Evolutionary conservation across 805 yeast genomes (phyloP), one percentile per base, ranked within the genome.

Genomic region (Kodamaea neixiangensis): DNA sequence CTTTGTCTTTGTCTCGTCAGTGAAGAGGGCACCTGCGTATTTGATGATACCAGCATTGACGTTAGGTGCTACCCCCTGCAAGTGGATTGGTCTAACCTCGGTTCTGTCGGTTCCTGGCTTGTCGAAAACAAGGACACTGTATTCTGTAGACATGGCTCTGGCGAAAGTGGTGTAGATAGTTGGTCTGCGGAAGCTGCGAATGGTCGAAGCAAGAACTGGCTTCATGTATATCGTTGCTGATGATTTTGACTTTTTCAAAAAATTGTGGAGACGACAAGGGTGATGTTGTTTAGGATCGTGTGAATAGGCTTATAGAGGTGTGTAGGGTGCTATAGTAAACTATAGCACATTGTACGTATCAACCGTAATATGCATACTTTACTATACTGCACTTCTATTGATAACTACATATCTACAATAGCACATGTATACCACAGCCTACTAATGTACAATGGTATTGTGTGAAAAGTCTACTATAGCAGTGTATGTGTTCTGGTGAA

Each of bases 61-160:
- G 3, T 60, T 52, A 1, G 66, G 67, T 5, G 82, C 80, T 44
- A 83, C 69, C 2, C 63, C 77, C 7, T 75, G 74, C 17, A 83
- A 57, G 62, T 86, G 92, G 35, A 71, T 71, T 3, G 80, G 72
- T 66, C 89, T 79, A 40, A 72, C 71, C 13, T 65, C 58, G 2
- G 78, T 55, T 64, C 91, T 77, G 65, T 82, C 86, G 47, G 80
- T 67, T 38, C 80, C 82, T 45, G 89, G 88, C 61, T 80, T 81
- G 64, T 88, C 96, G 65, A 74, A 84, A 33, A 87, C 80, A 61
- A 86, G 73, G 13, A 83, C 93, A 64, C 82, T 73, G 60, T 63
- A 65, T 51, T 64, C 68, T 25, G 53, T 52, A 34, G 64, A 56
- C 57, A 62, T 47, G 53, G 53, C 55, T 44, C 51, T 41, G 5